Evolutionary conservation across 2,329 filamentous ascomycete species (phyloP).

Genomic region (Xylariaceae sp.): DNA sequence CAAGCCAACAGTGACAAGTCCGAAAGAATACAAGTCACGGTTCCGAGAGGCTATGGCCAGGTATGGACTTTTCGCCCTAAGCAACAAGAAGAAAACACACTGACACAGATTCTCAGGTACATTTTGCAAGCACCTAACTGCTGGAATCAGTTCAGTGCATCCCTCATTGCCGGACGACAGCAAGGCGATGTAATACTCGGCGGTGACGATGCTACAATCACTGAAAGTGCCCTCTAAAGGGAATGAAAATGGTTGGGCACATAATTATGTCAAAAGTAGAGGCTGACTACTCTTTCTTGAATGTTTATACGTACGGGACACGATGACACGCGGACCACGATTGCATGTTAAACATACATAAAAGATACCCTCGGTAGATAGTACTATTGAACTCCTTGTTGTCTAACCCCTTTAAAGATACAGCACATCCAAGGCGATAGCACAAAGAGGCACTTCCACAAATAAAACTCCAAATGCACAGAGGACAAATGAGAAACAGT

Average conservation of each 20-base stretch:
- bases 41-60: conserved; percentile 96
- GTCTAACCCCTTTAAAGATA: not conserved
- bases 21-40: conserved; percentile 93
- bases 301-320: too few relatives aligned
- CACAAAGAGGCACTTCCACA: too few relatives aligned
- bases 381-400: not conserved
- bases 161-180: conserved; percentile 21
- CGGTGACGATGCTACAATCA: conserved; percentile 20
- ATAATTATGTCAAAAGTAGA: too few relatives aligned
- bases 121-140: conserved; percentile 72
- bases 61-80: conserved; percentile 39
- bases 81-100: conserved; percentile 10
- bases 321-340: conserved; percentile 3
- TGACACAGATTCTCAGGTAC: conserved; percentile 46
- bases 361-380: conserved; percentile 14
- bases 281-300: too few relatives aligned
- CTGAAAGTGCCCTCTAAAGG: conserved; percentile 2
- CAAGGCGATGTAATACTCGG: conserved; percentile 20
- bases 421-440: too few relatives aligned
- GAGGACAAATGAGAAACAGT: too few relatives aligned
- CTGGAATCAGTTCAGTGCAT: conserved; percentile 63
- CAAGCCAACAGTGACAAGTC: conserved; percentile 90
- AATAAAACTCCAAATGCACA: too few relatives aligned
- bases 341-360: conserved; percentile 3
- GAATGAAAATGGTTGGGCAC: too few relatives aligned